These are phyloP conservation scores for Neopestalotiopsis sp. DNA, from an alignment of 2,329 filamentous ascomycete genomes.

Conservation along the genomic window DNA sequence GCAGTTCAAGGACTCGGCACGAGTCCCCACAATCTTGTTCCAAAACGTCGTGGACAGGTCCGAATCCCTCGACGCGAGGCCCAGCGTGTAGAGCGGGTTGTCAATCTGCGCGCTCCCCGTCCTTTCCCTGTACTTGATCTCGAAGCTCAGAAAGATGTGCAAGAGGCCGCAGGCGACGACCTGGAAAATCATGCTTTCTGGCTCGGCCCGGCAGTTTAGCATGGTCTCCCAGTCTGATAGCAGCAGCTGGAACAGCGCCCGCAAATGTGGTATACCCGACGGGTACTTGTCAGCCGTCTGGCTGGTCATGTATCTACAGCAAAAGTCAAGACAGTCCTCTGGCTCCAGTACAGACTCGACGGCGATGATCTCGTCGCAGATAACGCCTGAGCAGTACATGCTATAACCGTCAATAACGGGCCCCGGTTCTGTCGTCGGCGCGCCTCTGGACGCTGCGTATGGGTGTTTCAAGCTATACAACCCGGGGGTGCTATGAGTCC, in stretches of 20 bases:
- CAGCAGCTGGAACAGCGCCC: slow-evolving; percentile 1
- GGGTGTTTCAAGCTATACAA: neutral
- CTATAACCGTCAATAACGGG: neutral
- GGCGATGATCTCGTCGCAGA: slow-evolving; percentile 4
- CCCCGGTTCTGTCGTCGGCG: neutral
- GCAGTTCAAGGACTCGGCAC: neutral
- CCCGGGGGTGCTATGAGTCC: neutral
- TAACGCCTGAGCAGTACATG: neutral
- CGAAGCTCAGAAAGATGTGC: slow-evolving; percentile 4
- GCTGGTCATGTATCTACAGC: slow-evolving; percentile 7
- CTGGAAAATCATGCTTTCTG: slow-evolving; percentile 9
- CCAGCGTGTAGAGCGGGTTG: neutral
- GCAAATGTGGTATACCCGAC: slow-evolving; percentile 2
- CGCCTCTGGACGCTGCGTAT: slow-evolving; percentile 6
- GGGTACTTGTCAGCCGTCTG: slow-evolving; percentile 5
- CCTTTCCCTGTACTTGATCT: slow-evolving; percentile 3
- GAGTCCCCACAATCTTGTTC: slow-evolving; percentile 10
- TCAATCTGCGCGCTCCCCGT: slow-evolving; percentile 1
- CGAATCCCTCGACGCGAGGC: neutral
- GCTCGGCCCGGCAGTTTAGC: slow-evolving; percentile 7
- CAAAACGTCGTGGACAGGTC: slow-evolving; percentile 7
- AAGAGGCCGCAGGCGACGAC: slow-evolving; percentile 11
- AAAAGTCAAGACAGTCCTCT: slow-evolving; percentile 9
- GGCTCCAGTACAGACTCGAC: neutral
- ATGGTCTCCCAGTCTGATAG: slow-evolving; percentile 13